These are phyloP conservation scores for Berberis vulgaris DNA, from an alignment of 164 flowering plant species.

Conservation along the genomic window DNA sequence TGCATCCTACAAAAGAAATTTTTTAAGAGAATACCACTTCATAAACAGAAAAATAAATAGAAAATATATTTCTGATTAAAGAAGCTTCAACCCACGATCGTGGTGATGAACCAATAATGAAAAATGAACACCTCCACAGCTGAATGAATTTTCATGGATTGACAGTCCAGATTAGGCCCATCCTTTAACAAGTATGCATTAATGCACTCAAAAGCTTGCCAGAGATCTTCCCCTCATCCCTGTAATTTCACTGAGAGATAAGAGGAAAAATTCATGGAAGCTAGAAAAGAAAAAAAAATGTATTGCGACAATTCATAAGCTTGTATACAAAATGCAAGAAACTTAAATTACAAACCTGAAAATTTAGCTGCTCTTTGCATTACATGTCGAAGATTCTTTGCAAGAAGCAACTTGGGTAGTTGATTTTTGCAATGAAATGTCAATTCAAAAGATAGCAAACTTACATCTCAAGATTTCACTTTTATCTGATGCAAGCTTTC, in stretches of 20 bases:
- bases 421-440: slow-evolving; percentile 38
- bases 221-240: slow-evolving; percentile 81
- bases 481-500: slow-evolving; percentile 78
- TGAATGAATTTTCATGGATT: slow-evolving; percentile 62
- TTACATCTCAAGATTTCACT: slow-evolving; percentile 77
- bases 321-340: background rate
- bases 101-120: slow-evolving; percentile 64
- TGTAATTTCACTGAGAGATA: slow-evolving; percentile 18
- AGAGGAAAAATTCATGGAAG: slow-evolving; percentile 3
- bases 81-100: slow-evolving; percentile 75
- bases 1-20: slow-evolving; percentile 46
- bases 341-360: slow-evolving; percentile 34
- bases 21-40: background rate
- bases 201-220: slow-evolving; percentile 87
- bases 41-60: background rate
- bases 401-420: slow-evolving; percentile 51
- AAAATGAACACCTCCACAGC: slow-evolving; percentile 60
- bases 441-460: background rate
- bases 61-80: background rate
- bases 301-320: background rate
- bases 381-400: slow-evolving; percentile 62
- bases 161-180: slow-evolving; percentile 80
- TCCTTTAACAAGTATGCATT: slow-evolving; percentile 68
- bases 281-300: background rate
- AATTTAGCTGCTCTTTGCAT: slow-evolving; percentile 53